Evolutionary conservation across 2,329 filamentous ascomycete genomes (phyloP).

Genomic region (Blastomyces gilchristii): DNA sequence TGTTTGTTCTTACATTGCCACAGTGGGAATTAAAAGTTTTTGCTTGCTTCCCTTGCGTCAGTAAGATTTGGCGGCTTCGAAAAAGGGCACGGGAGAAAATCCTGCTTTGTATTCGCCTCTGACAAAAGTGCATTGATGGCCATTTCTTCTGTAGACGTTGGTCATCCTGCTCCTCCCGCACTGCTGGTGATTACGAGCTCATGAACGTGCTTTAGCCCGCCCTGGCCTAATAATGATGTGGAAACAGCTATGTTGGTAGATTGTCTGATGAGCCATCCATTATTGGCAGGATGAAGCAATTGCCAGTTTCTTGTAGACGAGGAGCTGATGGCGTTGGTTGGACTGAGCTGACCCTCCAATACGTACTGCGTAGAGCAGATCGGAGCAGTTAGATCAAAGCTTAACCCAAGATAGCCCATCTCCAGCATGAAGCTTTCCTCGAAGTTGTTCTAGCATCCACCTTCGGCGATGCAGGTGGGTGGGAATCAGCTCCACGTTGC

Average conservation of each 20-base stretch:
- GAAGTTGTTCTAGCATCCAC: background rate
- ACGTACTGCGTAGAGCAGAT: conserved; percentile 1
- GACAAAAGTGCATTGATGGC: background rate
- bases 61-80: background rate
- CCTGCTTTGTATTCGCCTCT: conserved; percentile 2
- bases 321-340: conserved; percentile 2
- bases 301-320: background rate
- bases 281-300: background rate
- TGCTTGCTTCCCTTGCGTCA: background rate
- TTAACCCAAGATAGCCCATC: conserved; percentile 5
- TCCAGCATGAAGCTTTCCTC: background rate
- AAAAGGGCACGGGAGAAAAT: background rate
- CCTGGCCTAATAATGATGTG: background rate
- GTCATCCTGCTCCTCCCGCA: background rate
- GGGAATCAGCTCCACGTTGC: background rate
- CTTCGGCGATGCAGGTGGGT: background rate
- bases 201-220: background rate
- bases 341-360: conserved; percentile 4
- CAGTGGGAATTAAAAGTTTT: background rate
- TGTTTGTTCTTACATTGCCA: conserved; percentile 2
- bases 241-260: background rate
- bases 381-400: conserved; percentile 1
- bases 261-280: background rate
- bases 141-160: no score
- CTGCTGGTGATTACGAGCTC: background rate